Conservation (phyloP, 148 eudicot species). For the Chenopodium berlandieri region DNA sequence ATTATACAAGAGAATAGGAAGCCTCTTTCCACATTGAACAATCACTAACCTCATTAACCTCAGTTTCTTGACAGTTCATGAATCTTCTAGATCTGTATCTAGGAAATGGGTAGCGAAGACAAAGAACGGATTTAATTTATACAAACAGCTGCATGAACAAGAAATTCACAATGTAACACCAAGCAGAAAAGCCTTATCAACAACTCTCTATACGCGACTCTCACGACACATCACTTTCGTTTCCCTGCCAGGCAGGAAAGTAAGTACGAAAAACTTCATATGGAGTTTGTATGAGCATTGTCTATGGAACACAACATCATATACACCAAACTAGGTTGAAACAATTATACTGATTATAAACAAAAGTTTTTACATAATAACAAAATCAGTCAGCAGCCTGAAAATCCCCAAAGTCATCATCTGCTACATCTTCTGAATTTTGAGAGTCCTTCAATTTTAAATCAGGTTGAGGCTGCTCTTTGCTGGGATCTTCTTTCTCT, state of each 20-base stretch:
- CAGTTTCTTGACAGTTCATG: too few relatives aligned
- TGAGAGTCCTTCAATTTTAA: conserved; percentile 32
- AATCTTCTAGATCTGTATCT: too few relatives aligned
- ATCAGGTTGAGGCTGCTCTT: conserved; percentile 34
- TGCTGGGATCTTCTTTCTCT: conserved; percentile 18
- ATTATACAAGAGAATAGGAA: too few relatives aligned
- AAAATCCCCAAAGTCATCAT: conserved; percentile 96
- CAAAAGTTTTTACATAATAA: conserved; percentile 15
- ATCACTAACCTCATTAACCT: too few relatives aligned
- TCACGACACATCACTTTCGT: not conserved
- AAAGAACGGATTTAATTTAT: not conserved
- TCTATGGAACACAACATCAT: conserved; percentile 27
- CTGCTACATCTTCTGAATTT: conserved; percentile 49
- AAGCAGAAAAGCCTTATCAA: not conserved
- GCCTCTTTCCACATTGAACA: too few relatives aligned
- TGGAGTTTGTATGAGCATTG: not conserved
- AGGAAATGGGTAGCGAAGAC: not conserved
- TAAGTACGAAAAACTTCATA: not conserved
- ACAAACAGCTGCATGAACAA: not conserved
- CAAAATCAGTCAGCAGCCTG: conserved; percentile 60
- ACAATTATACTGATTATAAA: conserved; percentile 17
- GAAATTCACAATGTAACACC: not conserved
- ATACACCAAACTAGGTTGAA: conserved; percentile 21
- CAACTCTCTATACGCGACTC: not conserved
- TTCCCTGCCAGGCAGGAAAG: not conserved